Evolutionary conservation across 2,329 filamentous ascomycete species (phyloP).

Genomic region (Fusarium sp.): DNA sequence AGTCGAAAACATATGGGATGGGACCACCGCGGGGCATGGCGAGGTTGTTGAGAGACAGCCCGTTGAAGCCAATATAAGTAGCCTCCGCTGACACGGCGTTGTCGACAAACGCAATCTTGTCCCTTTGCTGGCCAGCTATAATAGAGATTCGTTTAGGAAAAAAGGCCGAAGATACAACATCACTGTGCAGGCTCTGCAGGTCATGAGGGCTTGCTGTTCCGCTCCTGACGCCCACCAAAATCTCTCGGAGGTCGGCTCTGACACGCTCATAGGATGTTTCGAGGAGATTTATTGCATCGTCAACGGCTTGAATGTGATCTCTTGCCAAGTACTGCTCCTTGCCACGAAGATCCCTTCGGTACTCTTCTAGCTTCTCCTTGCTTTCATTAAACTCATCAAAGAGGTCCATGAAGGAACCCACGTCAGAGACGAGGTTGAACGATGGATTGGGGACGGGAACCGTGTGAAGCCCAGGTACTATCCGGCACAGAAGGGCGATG

Average conservation of each 20-base stretch:
- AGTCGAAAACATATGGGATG: not conserved
- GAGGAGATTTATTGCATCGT: not conserved
- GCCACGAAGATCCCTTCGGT: not conserved
- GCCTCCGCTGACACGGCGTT: not conserved
- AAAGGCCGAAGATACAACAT: fast-evolving
- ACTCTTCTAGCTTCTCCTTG: not conserved
- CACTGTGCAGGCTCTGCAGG: not conserved
- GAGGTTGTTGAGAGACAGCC: not conserved
- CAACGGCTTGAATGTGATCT: slow-evolving; percentile 8
- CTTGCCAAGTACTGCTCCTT: slow-evolving; percentile 5
- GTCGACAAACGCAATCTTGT: slow-evolving; percentile 24
- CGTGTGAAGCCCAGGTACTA: not conserved
- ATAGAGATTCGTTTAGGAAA: not conserved
- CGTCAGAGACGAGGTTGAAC: not conserved
- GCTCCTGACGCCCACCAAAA: not conserved
- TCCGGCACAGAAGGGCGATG: not conserved
- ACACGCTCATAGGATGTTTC: not conserved
- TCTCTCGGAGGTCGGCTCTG: not conserved
- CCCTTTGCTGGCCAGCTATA: slow-evolving; percentile 9
- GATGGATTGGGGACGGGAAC: fast-evolving
- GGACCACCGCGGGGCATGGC: not conserved
- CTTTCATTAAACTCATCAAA: slow-evolving; percentile 13
- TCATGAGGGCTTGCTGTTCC: not conserved
- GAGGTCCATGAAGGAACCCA: slow-evolving; percentile 1
- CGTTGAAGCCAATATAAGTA: slow-evolving; percentile 32